These are phyloP conservation scores for Penicillium sp. DNA, from an alignment of 2,329 filamentous ascomycete species.

Conservation along the genomic window DNA sequence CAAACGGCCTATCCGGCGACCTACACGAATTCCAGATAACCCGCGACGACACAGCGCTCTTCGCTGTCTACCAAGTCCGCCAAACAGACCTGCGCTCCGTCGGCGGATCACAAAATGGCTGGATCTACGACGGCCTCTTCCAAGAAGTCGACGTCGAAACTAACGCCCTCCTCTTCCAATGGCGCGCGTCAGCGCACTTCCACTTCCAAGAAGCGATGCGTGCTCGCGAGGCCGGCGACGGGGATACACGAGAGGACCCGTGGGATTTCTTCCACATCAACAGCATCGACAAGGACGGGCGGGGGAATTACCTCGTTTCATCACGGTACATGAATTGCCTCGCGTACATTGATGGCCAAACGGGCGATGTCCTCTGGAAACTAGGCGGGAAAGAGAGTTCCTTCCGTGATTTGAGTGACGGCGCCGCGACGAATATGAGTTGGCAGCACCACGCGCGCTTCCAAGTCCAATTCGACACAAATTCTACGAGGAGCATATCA, in stretches of 20 bases:
- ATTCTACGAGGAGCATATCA: slow-evolving; percentile 30
- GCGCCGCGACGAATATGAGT: slow-evolving; percentile 50
- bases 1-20: slow-evolving; percentile 41
- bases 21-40: slow-evolving; percentile 52
- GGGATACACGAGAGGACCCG: slow-evolving; percentile 26
- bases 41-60: slow-evolving; percentile 43
- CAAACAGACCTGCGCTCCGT: slow-evolving; percentile 42
- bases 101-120: slow-evolving; percentile 40
- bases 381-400: slow-evolving; percentile 52
- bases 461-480: slow-evolving; percentile 26
- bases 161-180: slow-evolving; percentile 49
- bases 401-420: slow-evolving; percentile 46
- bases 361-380: slow-evolving; percentile 54
- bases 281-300: slow-evolving; percentile 53
- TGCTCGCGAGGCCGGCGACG: slow-evolving; percentile 17
- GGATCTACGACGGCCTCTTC: slow-evolving; percentile 46
- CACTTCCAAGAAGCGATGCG: slow-evolving; percentile 28
- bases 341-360: slow-evolving; percentile 46
- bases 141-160: slow-evolving; percentile 52
- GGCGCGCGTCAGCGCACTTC: slow-evolving; percentile 52
- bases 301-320: slow-evolving; percentile 50
- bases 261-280: slow-evolving; percentile 62
- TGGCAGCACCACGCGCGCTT: slow-evolving; percentile 59
- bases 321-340: slow-evolving; percentile 41
- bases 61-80: slow-evolving; percentile 45